These are phyloP conservation scores for Botrytis byssoidea DNA, from an alignment of 2,329 filamentous ascomycete genomes.

Conservation along the genomic window DNA sequence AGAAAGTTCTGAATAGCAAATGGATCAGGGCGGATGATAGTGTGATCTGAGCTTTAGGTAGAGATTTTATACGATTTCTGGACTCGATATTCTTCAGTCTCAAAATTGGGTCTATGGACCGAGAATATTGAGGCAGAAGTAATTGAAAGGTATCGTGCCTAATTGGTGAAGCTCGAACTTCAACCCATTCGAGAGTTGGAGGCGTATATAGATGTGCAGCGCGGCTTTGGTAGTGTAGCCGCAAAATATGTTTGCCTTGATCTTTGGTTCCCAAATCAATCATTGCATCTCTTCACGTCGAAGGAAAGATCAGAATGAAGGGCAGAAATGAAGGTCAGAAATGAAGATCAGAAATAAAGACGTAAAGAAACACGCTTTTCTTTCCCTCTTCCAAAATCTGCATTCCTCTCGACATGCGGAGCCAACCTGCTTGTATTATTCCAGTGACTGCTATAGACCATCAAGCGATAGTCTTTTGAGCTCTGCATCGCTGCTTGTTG, in stretches of 20 bases:
- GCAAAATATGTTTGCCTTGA: neutral
- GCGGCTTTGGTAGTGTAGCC: neutral
- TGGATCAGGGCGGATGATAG: neutral
- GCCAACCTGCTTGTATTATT: neutral
- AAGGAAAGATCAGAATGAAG: neutral
- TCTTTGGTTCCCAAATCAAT: neutral
- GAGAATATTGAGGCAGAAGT: neutral
- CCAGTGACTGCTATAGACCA: neutral
- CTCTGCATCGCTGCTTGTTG: neutral
- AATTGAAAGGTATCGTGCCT: neutral
- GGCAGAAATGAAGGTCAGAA: too few species aligned
- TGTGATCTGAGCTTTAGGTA: slow-evolving; percentile 1
- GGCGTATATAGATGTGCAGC: neutral
- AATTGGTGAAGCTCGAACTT: neutral
- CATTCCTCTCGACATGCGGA: neutral
- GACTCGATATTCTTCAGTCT: neutral
- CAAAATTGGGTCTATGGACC: neutral
- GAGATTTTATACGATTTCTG: neutral
- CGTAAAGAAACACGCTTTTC: neutral
- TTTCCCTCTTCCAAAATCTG: neutral
- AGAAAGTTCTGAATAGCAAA: neutral
- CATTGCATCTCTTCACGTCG: neutral
- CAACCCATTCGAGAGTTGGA: neutral
- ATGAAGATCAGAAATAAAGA: neutral
- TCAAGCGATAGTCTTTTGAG: neutral